Percentiles rank a stretch among this genome's conserved stretches.
phyloP scores from a whole-genome alignment of 2,329 filamentous ascomycete species.

The Eutypa lata region DNA sequence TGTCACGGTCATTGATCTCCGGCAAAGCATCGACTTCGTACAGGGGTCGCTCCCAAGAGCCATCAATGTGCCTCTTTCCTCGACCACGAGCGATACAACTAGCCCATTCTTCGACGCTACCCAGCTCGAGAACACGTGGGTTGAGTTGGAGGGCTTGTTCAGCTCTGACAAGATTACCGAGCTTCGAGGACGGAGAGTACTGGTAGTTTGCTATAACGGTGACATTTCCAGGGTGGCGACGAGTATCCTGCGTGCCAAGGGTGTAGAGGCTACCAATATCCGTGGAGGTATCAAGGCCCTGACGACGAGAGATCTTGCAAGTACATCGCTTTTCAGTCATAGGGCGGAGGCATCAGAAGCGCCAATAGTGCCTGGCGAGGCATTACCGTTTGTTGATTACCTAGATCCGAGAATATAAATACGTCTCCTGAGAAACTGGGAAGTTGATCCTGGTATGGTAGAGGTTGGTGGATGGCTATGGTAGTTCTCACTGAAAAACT shows the following conservation, averaged over 20 bases:
- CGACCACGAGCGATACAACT: constrained; percentile 25
- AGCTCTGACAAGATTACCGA: constrained; percentile 13
- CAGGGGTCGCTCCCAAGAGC: constrained; percentile 41
- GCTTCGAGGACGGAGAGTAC: constrained; percentile 31
- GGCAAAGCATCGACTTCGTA: constrained; percentile 39
- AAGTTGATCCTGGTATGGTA: no score
- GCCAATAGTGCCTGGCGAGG: not conserved
- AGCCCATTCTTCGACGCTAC: constrained; percentile 39
- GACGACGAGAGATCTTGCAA: not conserved
- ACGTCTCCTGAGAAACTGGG: no score
- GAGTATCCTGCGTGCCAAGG: constrained; percentile 50
- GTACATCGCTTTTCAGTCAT: not conserved
- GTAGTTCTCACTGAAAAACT: no score
- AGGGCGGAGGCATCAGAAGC: not conserved
- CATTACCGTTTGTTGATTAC: not conserved
- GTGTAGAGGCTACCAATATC: constrained; percentile 32
- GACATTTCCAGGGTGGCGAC: constrained; percentile 52
- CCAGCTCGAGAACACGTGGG: constrained; percentile 22
- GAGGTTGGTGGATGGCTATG: no score
- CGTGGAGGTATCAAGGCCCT: not conserved
- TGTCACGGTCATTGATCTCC: constrained; percentile 41
- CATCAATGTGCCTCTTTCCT: constrained; percentile 39
- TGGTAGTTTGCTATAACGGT: constrained; percentile 53
- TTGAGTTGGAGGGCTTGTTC: constrained; percentile 28
- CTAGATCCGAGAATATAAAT: not conserved